A percentile compares a stretch with the other conserved stretches of the same genome.
phyloP scores from a whole-genome alignment of 306 rosid species.

The Fagus sylvatica region DNA sequence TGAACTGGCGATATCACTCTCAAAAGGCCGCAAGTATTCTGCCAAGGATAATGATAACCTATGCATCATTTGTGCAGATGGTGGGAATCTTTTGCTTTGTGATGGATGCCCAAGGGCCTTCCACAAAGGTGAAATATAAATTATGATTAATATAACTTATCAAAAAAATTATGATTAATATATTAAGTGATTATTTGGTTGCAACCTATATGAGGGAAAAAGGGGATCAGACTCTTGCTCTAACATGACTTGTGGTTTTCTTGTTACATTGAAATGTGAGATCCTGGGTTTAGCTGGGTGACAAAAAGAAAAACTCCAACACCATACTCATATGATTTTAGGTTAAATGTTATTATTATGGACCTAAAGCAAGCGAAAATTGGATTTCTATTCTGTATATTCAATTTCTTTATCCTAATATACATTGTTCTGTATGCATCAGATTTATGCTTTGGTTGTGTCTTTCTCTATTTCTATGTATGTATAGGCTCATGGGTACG shows the following conservation, averaged over 20 bases:
- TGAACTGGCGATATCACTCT: conserved; percentile 85
- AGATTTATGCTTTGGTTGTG: neutral
- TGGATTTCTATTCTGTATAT: neutral
- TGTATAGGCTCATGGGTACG: neutral
- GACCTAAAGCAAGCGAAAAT: neutral
- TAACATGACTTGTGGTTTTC: neutral
- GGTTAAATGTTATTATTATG: neutral
- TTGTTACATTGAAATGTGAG: neutral
- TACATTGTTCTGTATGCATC: neutral
- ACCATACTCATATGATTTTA: neutral
- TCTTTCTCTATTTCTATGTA: neutral
- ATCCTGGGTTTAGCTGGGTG: neutral
- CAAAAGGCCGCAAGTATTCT: conserved; percentile 78
- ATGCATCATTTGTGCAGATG: conserved; percentile 93
- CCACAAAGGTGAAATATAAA: conserved; percentile 76
- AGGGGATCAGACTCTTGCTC: neutral
- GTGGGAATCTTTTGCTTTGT: conserved; percentile 91
- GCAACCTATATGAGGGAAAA: neutral
- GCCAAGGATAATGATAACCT: conserved; percentile 86
- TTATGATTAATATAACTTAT: neutral
- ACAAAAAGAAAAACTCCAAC: neutral
- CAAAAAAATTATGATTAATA: neutral
- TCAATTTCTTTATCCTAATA: neutral
- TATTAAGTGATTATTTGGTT: conserved; percentile 4
- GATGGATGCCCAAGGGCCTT: conserved; percentile 99